Percentiles rank a stretch among this genome's conserved stretches.
phyloP scores from a whole-genome alignment of 352 stramenopile species.

The Phytophthora uliginosa region DNA sequence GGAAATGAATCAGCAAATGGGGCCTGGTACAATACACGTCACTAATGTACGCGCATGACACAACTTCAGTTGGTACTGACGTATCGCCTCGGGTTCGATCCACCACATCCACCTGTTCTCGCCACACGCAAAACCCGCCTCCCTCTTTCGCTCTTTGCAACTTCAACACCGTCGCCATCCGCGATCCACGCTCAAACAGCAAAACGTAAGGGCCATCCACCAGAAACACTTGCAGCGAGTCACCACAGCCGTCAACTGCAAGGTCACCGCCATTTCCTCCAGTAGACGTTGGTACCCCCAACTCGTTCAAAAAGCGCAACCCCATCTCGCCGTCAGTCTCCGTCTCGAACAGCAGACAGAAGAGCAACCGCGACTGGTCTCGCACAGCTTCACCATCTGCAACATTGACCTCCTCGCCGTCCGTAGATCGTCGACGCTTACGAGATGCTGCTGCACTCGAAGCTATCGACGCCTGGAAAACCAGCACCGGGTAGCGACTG shows the following conservation, averaged over 20 bases:
- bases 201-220: conserved; percentile 50
- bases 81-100: conserved; percentile 1
- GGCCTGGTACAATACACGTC: conserved; percentile 22
- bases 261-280: background rate
- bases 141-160: conserved; percentile 22
- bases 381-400: background rate
- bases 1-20: conserved; percentile 42
- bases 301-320: conserved; percentile 33
- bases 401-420: conserved; percentile 1
- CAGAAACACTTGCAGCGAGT: conserved; percentile 40
- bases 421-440: conserved; percentile 23
- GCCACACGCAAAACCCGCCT: conserved; percentile 39
- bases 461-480: conserved; percentile 20
- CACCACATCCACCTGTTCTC: conserved; percentile 31
- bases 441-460: conserved; percentile 1
- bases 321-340: conserved; percentile 18
- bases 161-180: conserved; percentile 33
- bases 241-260: background rate
- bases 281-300: conserved; percentile 23
- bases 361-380: conserved; percentile 15
- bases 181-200: conserved; percentile 31
- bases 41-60: conserved; percentile 42
- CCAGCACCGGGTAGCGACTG: conserved; percentile 39
- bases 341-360: conserved; percentile 37
- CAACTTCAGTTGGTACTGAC: conserved; percentile 15